Evolutionary conservation across 805 yeast genomes (phyloP).

Genomic region (Suhomyces sp.): DNA sequence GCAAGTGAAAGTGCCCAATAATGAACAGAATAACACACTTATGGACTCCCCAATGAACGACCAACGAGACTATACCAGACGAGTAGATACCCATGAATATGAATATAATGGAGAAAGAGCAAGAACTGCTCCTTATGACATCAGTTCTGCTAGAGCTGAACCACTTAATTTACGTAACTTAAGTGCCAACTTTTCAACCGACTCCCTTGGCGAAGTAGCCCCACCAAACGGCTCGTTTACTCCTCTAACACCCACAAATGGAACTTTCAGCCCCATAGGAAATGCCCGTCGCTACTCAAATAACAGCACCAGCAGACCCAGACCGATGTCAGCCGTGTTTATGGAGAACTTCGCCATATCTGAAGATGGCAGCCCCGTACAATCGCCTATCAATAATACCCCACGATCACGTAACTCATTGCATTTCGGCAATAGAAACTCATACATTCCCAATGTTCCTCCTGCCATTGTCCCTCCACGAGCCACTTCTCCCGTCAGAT

Average conservation of each 20-base stretch:
- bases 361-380: slow-evolving; percentile 24
- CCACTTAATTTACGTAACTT: slow-evolving; percentile 17
- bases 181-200: slow-evolving; percentile 41
- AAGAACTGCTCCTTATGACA: background rate
- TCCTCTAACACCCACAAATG: slow-evolving; percentile 7
- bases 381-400: slow-evolving; percentile 14
- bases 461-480: slow-evolving; percentile 15
- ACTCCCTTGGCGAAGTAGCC: slow-evolving; percentile 20
- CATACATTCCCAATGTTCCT: slow-evolving; percentile 15
- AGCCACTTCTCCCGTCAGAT: slow-evolving; percentile 28
- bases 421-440: slow-evolving; percentile 8
- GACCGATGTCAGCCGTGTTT: slow-evolving; percentile 38
- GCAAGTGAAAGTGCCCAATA: background rate
- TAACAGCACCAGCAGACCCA: slow-evolving; percentile 13
- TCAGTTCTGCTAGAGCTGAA: background rate
- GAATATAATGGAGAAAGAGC: background rate
- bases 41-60: background rate
- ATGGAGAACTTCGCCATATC: slow-evolving; percentile 24
- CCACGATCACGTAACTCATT: slow-evolving; percentile 21
- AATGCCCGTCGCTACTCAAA: slow-evolving; percentile 4
- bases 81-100: background rate
- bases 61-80: background rate
- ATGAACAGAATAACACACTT: background rate
- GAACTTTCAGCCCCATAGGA: slow-evolving; percentile 4
- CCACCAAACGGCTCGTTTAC: background rate